phyloP scores from a whole-genome alignment of 306 rosid species.

The Sicyos edulis region DNA sequence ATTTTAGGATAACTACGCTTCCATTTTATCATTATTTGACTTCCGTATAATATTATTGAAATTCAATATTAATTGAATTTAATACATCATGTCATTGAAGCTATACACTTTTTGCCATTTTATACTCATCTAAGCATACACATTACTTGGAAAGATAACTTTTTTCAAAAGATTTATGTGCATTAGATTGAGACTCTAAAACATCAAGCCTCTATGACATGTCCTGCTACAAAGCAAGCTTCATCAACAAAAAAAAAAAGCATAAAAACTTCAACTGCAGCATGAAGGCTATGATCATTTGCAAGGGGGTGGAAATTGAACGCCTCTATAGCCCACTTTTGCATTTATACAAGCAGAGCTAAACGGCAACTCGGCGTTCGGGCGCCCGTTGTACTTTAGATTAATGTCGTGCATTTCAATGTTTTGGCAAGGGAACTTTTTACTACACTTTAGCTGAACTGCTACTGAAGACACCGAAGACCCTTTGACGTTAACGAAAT shows the following conservation, averaged over 20 bases:
- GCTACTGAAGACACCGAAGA: not conserved
- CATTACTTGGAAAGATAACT: not conserved
- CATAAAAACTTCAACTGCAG: too few relatives aligned
- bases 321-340: slow-evolving; percentile 20
- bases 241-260: not conserved
- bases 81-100: too few relatives aligned
- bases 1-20: too few relatives aligned
- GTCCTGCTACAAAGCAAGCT: not conserved
- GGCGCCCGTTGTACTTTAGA: slow-evolving; percentile 9
- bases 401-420: slow-evolving; percentile 10
- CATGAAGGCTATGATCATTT: not conserved
- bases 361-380: not conserved
- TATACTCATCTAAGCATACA: not conserved
- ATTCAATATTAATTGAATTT: too few relatives aligned
- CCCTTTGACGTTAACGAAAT: slow-evolving; percentile 21
- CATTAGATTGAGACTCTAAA: not conserved
- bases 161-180: not conserved
- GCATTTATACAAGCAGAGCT: slow-evolving; percentile 12
- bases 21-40: too few relatives aligned
- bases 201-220: not conserved
- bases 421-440: slow-evolving; percentile 19
- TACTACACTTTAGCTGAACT: slow-evolving; percentile 15
- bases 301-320: slow-evolving; percentile 24
- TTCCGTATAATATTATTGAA: too few relatives aligned
- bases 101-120: too few relatives aligned